Conservation (phyloP, 1,284 basidiomycete genomes). For the Pterulicium gracile region DNA sequence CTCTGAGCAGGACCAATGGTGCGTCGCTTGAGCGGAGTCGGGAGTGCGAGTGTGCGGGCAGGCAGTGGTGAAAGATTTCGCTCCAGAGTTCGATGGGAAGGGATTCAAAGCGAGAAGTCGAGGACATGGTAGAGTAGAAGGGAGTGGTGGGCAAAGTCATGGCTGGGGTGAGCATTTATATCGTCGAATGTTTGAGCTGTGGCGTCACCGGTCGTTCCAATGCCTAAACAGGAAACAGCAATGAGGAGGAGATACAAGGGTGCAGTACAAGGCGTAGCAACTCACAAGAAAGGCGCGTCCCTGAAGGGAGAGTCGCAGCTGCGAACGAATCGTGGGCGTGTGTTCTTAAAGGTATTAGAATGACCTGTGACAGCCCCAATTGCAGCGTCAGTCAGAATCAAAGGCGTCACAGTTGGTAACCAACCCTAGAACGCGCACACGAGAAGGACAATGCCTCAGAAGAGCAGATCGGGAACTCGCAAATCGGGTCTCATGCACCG, state of each 20-base stretch:
- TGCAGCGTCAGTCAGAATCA: too few relatives aligned
- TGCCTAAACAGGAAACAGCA: not conserved
- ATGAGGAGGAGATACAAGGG: not conserved
- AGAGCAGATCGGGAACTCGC: too few relatives aligned
- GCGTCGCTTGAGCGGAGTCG: not conserved
- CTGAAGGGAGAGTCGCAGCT: too few relatives aligned
- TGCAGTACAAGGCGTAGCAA: not conserved
- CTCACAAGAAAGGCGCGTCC: too few relatives aligned
- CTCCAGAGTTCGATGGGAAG: slow-evolving; percentile 1
- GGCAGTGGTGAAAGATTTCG: slow-evolving; percentile 1
- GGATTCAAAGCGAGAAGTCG: not conserved
- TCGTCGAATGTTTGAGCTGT: not conserved
- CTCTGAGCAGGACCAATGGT: not conserved
- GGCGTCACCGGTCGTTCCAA: not conserved
- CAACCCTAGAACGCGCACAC: too few relatives aligned
- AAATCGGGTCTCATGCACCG: too few relatives aligned
- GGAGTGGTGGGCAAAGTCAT: not conserved
- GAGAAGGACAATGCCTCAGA: too few relatives aligned
- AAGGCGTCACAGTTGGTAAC: too few relatives aligned
- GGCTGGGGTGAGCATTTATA: too few relatives aligned
- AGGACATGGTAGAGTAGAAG: not conserved
- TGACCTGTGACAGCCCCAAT: too few relatives aligned
- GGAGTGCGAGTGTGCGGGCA: not conserved
- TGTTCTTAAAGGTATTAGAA: too few relatives aligned
- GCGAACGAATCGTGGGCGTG: too few relatives aligned